A percentile compares a stretch with the other conserved stretches of the same genome.
Evolutionary conservation across 1,284 basidiomycete species (phyloP).

Genomic region (Rhodotorula sp.): DNA sequence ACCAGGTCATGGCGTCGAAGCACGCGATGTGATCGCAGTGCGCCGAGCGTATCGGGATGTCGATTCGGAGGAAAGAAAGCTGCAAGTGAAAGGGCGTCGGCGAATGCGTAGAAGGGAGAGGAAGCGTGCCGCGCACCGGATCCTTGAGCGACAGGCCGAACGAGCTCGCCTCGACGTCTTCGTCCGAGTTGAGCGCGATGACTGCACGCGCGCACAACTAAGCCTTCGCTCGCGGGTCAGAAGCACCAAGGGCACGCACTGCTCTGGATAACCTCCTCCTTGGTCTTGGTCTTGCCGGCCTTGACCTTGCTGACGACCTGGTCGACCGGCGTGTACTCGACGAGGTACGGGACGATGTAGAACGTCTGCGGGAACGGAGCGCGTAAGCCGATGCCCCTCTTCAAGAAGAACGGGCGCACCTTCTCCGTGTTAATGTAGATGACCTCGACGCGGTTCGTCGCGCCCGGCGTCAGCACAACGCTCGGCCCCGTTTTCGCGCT

Average conservation of each 20-base stretch:
- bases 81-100: conserved; percentile 49
- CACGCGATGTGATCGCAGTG: conserved; percentile 90
- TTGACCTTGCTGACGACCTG: conserved; percentile 68
- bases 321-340: conserved; percentile 69
- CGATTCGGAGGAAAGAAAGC: conserved; percentile 86
- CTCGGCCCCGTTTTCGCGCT: conserved; percentile 51
- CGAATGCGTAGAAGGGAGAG: conserved; percentile 8
- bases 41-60: conserved; percentile 78
- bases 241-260: conserved; percentile 55
- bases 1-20: conserved; percentile 94
- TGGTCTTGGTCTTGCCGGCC: conserved; percentile 65
- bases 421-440: conserved; percentile 83
- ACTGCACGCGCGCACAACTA: conserved; percentile 56
- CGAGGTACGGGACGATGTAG: conserved; percentile 78
- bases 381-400: background rate
- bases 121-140: conserved; percentile 65
- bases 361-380: conserved; percentile 65
- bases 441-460: conserved; percentile 73
- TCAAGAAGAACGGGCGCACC: conserved; percentile 26
- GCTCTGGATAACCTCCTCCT: conserved; percentile 66
- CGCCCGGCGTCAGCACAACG: conserved; percentile 11
- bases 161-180: conserved; percentile 82
- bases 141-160: conserved; percentile 88
- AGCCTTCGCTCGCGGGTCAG: background rate
- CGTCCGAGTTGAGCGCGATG: conserved; percentile 64